Evolutionary conservation across 306 rosid genomes (phyloP), one percentile per base, ranked within the genome.

Genomic region (Abrus pulchellus): DNA sequence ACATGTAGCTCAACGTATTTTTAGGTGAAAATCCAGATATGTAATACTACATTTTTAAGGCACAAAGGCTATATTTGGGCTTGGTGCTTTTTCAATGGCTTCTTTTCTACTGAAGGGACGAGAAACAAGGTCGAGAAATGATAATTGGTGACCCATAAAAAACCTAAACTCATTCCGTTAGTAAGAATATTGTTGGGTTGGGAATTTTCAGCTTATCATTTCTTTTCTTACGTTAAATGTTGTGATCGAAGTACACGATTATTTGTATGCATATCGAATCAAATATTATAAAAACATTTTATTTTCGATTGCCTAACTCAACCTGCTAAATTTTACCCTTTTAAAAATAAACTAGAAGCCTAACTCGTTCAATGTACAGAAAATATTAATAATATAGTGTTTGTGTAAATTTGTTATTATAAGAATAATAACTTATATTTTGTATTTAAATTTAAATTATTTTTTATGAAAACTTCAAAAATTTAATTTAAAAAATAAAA

Each of bases 51-150:
- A 80, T 54, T 80, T 63, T 76, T 76, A 69, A 73, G 80, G 83
- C 64, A 57, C 68, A 44, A 43, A 4, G 11, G 61, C 87, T 82
- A 88, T 77, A 77, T 86, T 85, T 86, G 86, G 89, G 78, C 3
- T 50, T 8, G 50, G 2, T 48, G 32, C 20, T 72, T 77, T 61
- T 77, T 11, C 10, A 40, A 32, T 66, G 53, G 38, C 70, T 56
- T 47, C 40, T 59, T 74, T 85, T 85, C 79, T 66, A 75, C 86
- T 81, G 86, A 87, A 85, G 75, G 87, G 75, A 91, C 92, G 92
- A 83, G 80, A 88, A 89, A 85, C 68, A 81, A 88, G 95, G 89
- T 87, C 88, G 84, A n/a, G 2, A 44, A 7, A 1, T 30, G 6
- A 80, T 66, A 54, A 55, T 73, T 82, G 40, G 29, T 61, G 36